phyloP scores from a whole-genome alignment of 768 basidiomycete species.

The Neoboletus subvelutipes region DNA sequence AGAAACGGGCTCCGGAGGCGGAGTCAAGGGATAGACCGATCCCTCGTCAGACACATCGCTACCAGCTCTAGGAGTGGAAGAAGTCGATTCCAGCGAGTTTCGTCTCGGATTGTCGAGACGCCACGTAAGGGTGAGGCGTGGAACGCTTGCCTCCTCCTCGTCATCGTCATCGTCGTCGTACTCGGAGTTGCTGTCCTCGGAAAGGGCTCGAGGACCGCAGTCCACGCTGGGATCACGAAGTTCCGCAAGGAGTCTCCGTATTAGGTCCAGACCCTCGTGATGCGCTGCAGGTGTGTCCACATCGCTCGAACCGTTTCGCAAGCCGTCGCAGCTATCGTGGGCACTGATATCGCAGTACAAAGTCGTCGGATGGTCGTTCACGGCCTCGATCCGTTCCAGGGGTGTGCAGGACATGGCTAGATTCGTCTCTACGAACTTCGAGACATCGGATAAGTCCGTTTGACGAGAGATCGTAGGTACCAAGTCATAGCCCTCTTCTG shows the following conservation, averaged over 20 bases:
- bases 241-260: conserved; percentile 14
- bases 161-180: neutral
- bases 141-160: neutral
- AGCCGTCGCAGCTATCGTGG: neutral
- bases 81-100: neutral
- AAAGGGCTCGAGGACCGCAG: neutral
- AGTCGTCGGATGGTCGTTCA: neutral
- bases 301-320: neutral
- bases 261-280: conserved; percentile 4
- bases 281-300: neutral
- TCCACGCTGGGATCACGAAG: conserved; percentile 18
- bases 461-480: neutral
- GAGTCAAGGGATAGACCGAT: conserved; percentile 6
- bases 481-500: neutral
- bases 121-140: neutral
- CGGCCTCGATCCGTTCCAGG: neutral
- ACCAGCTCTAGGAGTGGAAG: neutral
- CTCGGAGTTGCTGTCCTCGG: conserved; percentile 9
- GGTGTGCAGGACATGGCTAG: neutral
- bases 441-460: neutral
- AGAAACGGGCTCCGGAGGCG: neutral
- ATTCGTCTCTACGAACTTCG: neutral
- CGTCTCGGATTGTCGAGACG: neutral
- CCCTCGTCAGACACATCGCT: conserved; percentile 5
- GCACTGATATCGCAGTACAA: neutral